Base-by-base conservation (phyloP, 1,139 yeast species). In the Yamadazyma siamensis region DNA sequence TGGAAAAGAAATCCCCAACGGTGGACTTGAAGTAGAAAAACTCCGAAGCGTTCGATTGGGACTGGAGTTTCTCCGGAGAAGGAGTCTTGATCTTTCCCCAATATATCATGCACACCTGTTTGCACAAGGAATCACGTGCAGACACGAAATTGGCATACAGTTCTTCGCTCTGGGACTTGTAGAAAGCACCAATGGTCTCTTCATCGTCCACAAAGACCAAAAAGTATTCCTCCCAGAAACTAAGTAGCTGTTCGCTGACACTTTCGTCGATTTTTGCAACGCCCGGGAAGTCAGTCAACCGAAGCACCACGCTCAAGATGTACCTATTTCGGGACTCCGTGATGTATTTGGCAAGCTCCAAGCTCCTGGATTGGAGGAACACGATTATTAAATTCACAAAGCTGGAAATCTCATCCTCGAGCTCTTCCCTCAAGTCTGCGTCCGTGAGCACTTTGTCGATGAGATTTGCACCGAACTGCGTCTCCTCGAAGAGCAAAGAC, bases 171-270 rank as follows among this genome's bases (percentile, higher is more conserved):
- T 40, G 15, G 35, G 24, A 18, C 21, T 32, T 8, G 54, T 14
- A 71, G 43, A 2, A 61, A 28, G 11, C 50, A 49, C 53, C 44
- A n/a, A 74, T 46, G 1, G 61, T 42, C 13, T 63, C 81, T n/a
- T 56, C 68, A 34, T 76, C 81, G 41, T 75, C 81, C 13, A 71
- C 59, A 35, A 72, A 75, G 2, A 75, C 68, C 39, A 84, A 94
- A 7, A 81, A 77, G 32, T 83, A 65, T 35, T 79, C 81, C 32
- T 75, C 74, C 97, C 97, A 91, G 49, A 88, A 86, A 32, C 79
- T 79, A 4, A 85, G 63, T 43, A 87, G 65, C 34, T 78, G 80
- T 26, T 71, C 75, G 11, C 94, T 81, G 9, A 84, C 60, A 11
- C 59, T 59, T 50, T 89, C 96, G 16, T 86, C 89, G 0, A 65